Base-by-base conservation (phyloP, 2,329 filamentous ascomycete genomes). In the Fragosphaeria purpurea region DNA sequence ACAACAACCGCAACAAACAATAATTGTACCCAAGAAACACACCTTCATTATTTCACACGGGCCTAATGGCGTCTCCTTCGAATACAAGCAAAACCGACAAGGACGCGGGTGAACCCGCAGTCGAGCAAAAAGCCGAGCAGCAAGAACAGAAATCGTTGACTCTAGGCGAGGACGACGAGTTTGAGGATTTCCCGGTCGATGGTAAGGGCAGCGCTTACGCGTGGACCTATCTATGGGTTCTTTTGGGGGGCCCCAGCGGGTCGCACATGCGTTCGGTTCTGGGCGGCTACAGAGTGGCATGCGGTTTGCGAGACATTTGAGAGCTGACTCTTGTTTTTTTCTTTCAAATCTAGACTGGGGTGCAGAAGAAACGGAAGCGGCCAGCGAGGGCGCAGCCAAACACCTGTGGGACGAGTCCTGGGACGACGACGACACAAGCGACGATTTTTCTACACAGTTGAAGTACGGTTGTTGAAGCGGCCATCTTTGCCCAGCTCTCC, bases 371-470 rank as follows among this genome's bases (percentile, higher is more conserved):
- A 88, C 88, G 55, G 88, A 96, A 65, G 85, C 83, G 50, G 86
- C 85, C 1, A 48, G 49, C 51, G 76, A 78, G 62, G 81, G 76
- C 54, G 80, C 73, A 60, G 80, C 83, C 53, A 76, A 74, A 57
- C 90, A 97, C 72, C 75, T 98, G 50, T 98, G 93, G 93, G 93
- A 98, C 70, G 93, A 98, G 76, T 96, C 89, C 76, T 98, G 93
- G 93, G 93, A 98, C 65, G 93, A 98, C 63, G 91, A 97, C 66
- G 93, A 97, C 70, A 93, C 88, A 58, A 93, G 79, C 62, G 93
- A 98, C 65, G 93, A 98, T 63, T 98, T 98, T 67, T 93, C 89
- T 10, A 80, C 86, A 62, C 91, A 97, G 74, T 72, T 98, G 63
- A 94, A 88, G 91, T 95, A 69, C 59, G 85, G 74, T 49, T 32